Conservation (phyloP, 2,329 filamentous ascomycete species). For the Eutypella sp. region DNA sequence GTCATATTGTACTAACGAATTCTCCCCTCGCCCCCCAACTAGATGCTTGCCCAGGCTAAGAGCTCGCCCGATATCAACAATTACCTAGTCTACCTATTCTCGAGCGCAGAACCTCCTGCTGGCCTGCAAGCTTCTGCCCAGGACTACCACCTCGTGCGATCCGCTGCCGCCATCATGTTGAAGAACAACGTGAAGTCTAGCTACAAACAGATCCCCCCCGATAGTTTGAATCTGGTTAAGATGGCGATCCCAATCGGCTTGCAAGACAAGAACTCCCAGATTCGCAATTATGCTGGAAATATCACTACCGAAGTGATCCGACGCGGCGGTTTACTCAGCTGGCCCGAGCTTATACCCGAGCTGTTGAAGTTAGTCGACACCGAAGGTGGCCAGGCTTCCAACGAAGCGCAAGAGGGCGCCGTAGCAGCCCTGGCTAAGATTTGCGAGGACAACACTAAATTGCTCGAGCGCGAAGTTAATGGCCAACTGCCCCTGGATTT, state of each 20-base stretch:
- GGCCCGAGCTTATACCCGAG: slow-evolving; percentile 86
- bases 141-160: slow-evolving; percentile 72
- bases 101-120: slow-evolving; percentile 58
- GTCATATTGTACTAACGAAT: slow-evolving; percentile 23
- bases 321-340: slow-evolving; percentile 78
- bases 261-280: slow-evolving; percentile 74
- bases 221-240: slow-evolving; percentile 72
- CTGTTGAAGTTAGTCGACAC: slow-evolving; percentile 76
- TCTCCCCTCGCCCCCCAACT: neutral
- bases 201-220: slow-evolving; percentile 70
- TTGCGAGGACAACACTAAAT: slow-evolving; percentile 89
- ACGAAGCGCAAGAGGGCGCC: slow-evolving; percentile 80
- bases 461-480: slow-evolving; percentile 81
- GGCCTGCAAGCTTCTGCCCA: slow-evolving; percentile 54
- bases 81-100: slow-evolving; percentile 89
- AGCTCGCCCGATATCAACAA: slow-evolving; percentile 91
- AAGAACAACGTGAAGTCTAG: slow-evolving; percentile 84
- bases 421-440: slow-evolving; percentile 93
- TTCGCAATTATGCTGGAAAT: slow-evolving; percentile 85
- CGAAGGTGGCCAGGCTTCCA: slow-evolving; percentile 58
- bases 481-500: slow-evolving; percentile 83
- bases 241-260: slow-evolving; percentile 72
- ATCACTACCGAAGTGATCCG: slow-evolving; percentile 90
- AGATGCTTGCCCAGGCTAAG: slow-evolving; percentile 94
- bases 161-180: slow-evolving; percentile 86